Base-by-base conservation (phyloP, 2,329 filamentous ascomycete species). In the Clarireedia paspali region DNA sequence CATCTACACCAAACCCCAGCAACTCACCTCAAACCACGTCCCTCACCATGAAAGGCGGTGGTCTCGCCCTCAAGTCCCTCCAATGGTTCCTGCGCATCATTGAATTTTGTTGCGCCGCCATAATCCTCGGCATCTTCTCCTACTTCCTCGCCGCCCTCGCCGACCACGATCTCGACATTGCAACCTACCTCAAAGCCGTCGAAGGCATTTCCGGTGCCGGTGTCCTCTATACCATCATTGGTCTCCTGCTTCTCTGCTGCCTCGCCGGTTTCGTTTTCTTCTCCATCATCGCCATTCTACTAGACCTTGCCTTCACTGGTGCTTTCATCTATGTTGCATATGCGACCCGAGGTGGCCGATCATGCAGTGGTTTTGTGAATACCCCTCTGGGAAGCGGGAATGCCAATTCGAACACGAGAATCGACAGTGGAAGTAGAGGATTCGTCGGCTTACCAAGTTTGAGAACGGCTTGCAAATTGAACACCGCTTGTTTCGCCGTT, bases 321-420 rank as follows among this genome's bases (percentile, higher is more conserved):
- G 83, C 77, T 57, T 94, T 94, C 75, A 81, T 95, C 67, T 95
- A 91, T 67, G 81, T 96, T 58, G 89, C 91, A 0, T 76, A 85
- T 49, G 77, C 89, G 60, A 91, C 88, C 58, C 80, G 87, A 39
- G 73, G 81, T 55, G 91, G 91, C 39, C 81, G 82, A 0, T 79
- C 73, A 50, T 96, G 91, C 75, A 76, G 73, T 14, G 82, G 82
- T 48, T 73, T 73, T 15, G 77, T 91, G 57, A 74, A 78, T 48
- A 92, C 84, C 15, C 83, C 83, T 6, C 81, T 92, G 53, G 91
- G 91, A 39, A 76, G 69, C 4, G 88, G 87, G 5, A 71, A 79
- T 6, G 75, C 80, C 1, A 68, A 70, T 50, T 72, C 74, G 26
- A 72, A 76, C 38, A 27, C 30, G 20, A 76, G 78, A 36, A 70